phyloP scores from a whole-genome alignment of 441 rosid species.

The Breynia disticha region DNA sequence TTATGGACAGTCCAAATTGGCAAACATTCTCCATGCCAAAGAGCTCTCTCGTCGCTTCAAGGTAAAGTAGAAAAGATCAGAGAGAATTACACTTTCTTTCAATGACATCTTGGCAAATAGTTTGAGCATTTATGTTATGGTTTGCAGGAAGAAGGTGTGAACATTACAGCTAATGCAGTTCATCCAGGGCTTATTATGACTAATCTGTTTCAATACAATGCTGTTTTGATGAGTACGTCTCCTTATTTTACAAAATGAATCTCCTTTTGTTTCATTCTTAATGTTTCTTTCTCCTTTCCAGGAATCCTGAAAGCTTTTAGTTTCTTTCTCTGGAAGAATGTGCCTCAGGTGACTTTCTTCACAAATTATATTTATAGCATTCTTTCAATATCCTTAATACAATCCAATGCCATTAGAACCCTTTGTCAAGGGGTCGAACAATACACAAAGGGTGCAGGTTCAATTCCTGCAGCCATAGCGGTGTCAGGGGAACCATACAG shows the following conservation, averaged over 20 bases:
- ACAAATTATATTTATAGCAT: no score
- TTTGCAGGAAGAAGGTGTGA: slow-evolving; percentile 61
- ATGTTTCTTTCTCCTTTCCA: slow-evolving; percentile 17
- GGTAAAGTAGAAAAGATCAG: slow-evolving; percentile 23
- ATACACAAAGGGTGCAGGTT: no score
- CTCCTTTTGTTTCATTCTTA: not conserved
- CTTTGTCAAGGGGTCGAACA: no score
- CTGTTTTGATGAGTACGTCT: slow-evolving; percentile 40
- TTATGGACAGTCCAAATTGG: slow-evolving; percentile 85
- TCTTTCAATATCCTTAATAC: not conserved
- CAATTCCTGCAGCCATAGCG: no score
- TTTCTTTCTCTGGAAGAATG: slow-evolving; percentile 68
- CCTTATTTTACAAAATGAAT: no score
- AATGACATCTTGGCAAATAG: not conserved
- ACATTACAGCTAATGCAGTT: slow-evolving; percentile 68
- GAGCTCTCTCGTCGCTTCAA: slow-evolving; percentile 73
- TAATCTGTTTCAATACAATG: slow-evolving; percentile 51
- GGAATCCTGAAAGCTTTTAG: slow-evolving; percentile 49
- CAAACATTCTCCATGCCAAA: slow-evolving; percentile 70
- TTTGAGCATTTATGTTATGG: not conserved
- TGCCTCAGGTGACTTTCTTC: slow-evolving; percentile 52
- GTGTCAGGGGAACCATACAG: no score
- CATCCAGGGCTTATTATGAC: slow-evolving; percentile 93
- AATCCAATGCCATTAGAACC: not conserved
- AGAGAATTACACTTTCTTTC: not conserved